phyloP scores from a whole-genome alignment of 352 stramenopile genomes.

The Pythium plurisporium region DNA sequence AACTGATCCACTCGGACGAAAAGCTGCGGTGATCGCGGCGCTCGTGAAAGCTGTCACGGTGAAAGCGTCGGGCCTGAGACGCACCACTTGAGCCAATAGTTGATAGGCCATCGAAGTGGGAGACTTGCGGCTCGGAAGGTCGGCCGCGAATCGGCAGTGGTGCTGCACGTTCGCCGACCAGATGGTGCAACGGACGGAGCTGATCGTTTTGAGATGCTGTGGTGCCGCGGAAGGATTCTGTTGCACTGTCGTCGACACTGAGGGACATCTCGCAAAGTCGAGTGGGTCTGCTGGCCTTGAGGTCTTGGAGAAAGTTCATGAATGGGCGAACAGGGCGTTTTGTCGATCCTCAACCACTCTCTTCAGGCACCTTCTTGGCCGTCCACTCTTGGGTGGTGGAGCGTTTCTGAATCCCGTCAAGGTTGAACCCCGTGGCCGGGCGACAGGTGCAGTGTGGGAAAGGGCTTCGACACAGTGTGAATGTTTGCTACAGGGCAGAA shows the following conservation, averaged over 20 bases:
- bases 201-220: background rate
- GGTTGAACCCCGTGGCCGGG: background rate
- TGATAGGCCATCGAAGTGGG: background rate
- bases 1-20: slow-evolving; percentile 22
- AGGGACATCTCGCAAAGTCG: background rate
- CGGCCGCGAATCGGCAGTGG: slow-evolving; percentile 3
- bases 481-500: background rate
- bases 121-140: background rate
- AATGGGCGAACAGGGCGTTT: slow-evolving; percentile 7
- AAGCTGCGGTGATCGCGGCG: slow-evolving; percentile 15
- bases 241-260: slow-evolving; percentile 2
- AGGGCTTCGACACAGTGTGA: background rate
- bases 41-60: slow-evolving; percentile 17
- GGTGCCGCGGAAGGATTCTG: background rate
- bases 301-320: slow-evolving; percentile 16
- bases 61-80: slow-evolving; percentile 3
- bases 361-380: background rate
- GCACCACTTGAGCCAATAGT: background rate
- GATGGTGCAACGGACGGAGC: slow-evolving; percentile 4
- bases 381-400: slow-evolving; percentile 3
- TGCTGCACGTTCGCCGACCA: background rate
- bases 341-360: background rate
- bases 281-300: background rate
- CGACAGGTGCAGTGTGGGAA: background rate
- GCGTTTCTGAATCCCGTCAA: background rate